A percentile compares a stretch with the other conserved stretches of the same genome.
Evolutionary conservation across 2,329 filamentous ascomycete species (phyloP).

Genomic region (Ampelomyces quisqualis): DNA sequence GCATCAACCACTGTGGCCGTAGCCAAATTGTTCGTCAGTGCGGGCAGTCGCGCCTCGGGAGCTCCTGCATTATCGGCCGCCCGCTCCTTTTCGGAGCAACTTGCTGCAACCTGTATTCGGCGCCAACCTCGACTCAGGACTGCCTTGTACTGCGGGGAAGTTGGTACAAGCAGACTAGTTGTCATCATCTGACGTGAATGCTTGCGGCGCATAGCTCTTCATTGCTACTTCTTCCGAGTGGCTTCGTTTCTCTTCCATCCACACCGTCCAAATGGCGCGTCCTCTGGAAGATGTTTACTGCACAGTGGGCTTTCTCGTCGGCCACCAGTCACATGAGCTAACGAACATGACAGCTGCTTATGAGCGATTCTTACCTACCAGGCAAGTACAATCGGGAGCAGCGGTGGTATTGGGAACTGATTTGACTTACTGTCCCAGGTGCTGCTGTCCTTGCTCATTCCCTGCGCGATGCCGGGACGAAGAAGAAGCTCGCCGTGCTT

Average conservation of each 20-base stretch:
- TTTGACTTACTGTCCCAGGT: no score
- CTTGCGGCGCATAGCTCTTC: not conserved
- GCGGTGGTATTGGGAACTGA: no score
- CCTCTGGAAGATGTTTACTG: constrained; percentile 62
- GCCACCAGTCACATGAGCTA: constrained; percentile 25
- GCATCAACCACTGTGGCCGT: not conserved
- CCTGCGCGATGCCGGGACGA: constrained; percentile 83
- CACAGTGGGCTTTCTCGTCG: constrained; percentile 53
- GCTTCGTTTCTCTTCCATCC: constrained; percentile 1
- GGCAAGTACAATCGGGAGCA: constrained; percentile 61
- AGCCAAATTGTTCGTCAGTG: not conserved
- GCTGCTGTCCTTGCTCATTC: constrained; percentile 93
- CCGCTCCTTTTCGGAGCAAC: constrained; percentile 21
- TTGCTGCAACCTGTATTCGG: constrained; percentile 22
- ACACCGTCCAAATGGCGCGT: constrained; percentile 33
- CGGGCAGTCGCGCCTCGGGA: constrained; percentile 5
- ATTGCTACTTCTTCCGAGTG: constrained; percentile 1
- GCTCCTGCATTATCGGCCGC: constrained; percentile 22
- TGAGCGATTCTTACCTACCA: constrained; percentile 90
- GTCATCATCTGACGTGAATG: constrained; percentile 6
- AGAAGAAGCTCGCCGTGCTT: constrained; percentile 80
- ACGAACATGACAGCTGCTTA: constrained; percentile 67
- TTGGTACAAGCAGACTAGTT: constrained; percentile 14
- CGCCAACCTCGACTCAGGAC: constrained; percentile 23
- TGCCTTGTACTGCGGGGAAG: constrained; percentile 28